phyloP scores from a whole-genome alignment of 805 yeast species.

The Schizosaccharomyces octosporus region DNA sequence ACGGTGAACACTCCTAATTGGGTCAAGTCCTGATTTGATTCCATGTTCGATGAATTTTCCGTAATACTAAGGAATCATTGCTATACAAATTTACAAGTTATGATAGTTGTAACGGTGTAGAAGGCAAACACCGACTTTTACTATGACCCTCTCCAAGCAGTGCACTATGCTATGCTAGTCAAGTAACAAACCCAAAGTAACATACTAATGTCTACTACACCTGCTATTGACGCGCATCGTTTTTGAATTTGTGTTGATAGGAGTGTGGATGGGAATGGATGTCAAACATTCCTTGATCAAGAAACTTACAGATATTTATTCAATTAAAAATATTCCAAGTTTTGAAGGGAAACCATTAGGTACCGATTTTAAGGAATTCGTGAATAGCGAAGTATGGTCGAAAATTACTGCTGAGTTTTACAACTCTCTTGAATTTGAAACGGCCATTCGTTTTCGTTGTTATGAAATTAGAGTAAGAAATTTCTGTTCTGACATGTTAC shows the following conservation, averaged over 20 bases:
- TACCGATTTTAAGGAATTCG: neutral
- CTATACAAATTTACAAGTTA: neutral
- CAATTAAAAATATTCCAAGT: neutral
- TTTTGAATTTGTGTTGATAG: too few relatives aligned
- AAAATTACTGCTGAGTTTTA: neutral
- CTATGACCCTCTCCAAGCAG: too few relatives aligned
- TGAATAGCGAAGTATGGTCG: neutral
- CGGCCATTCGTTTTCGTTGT: neutral
- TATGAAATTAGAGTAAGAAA: neutral
- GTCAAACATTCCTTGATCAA: too few relatives aligned
- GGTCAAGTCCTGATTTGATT: neutral
- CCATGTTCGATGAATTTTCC: neutral
- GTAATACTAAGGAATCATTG: neutral
- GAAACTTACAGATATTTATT: neutral
- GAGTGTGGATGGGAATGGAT: too few relatives aligned
- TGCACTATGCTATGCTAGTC: too few relatives aligned
- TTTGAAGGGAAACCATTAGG: neutral
- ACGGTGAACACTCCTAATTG: constrained; percentile 32
- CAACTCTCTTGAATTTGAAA: neutral
- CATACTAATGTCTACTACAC: too few relatives aligned
- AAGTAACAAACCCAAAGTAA: too few relatives aligned
- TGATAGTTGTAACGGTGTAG: neutral
- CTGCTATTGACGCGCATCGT: too few relatives aligned
- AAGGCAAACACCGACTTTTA: too few relatives aligned
- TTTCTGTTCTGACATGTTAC: neutral